Evolutionary conservation across 192 early-diverging fungal species (phyloP), one percentile per base, ranked within the genome.

Genomic region (Coemansia erecta): DNA sequence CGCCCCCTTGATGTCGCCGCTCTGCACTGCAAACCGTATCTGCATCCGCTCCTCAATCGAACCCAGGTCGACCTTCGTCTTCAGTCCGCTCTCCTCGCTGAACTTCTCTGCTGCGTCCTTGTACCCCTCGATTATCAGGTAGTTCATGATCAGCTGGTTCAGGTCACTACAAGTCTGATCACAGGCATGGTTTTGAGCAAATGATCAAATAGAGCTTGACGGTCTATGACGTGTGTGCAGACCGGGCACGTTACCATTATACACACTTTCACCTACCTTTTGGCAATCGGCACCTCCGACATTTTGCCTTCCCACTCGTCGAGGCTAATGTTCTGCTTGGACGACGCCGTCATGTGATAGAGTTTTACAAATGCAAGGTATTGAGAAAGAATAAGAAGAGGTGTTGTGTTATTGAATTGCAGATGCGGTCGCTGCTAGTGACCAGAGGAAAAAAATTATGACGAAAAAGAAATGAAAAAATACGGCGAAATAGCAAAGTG

Each of bases 71-170:
- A 95, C 86, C 13, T 69, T 82, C 6, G 92, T 89, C 31, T 83
- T 72, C 3, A 98, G 72, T 0, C 92, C 91, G 48, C 90, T 85
- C 61, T 99, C 97, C 37, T 84, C 69, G 64, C 88, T 89, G 64
- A 99, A 97, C 75, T 95, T 92, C 75, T 98, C 92, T 0, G 95
- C 97, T 0, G 97, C 97, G 68, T 98, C 94, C 75, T 95, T 98
- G 84, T 94, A 98, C 8, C 97, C 97, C 73, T 99, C 97, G 46
- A 99, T 95, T 12, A 98, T 88, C 19, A 99, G 78, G 57, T 99
- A 99, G 83, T 99, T 97, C 95, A 99, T 98, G 35, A 99, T 86
- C 21, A 99, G 85, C 70, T 93, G 93, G 85, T 98, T 98, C 44
- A 99, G 82, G 76, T 97, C 95, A 21, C 92, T 90, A 75, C 53